Conservation (phyloP, 805 yeast species). For the Wickerhamiella parazyma region DNA sequence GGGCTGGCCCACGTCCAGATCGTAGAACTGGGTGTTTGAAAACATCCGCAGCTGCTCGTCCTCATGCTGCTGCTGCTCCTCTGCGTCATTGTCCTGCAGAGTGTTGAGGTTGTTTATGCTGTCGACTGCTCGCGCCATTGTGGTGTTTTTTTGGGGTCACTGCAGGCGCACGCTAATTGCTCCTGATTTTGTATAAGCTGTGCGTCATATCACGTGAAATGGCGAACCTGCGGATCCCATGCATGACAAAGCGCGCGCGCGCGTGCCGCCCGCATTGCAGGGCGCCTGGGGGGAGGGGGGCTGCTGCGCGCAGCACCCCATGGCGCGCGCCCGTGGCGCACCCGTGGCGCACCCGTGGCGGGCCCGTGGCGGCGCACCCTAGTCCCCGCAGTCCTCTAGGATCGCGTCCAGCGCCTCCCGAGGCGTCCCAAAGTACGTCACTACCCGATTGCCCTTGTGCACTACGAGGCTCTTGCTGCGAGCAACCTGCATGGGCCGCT, state of each 20-base stretch:
- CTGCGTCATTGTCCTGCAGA: conserved; percentile 9
- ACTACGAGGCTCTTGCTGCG: background rate
- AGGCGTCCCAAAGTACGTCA: background rate
- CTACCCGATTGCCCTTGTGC: background rate
- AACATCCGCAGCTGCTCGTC: conserved; percentile 30
- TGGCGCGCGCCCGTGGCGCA: too few relatives aligned
- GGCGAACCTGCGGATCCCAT: background rate
- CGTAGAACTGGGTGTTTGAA: conserved; percentile 32
- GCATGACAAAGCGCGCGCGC: background rate
- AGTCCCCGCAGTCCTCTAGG: too few relatives aligned
- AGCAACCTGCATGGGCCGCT: background rate
- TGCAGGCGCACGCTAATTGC: background rate
- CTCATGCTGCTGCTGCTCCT: conserved; percentile 16
- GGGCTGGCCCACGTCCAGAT: conserved; percentile 32
- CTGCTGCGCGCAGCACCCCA: too few relatives aligned
- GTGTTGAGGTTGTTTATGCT: conserved; percentile 2
- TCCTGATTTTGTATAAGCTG: background rate
- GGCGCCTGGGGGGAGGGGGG: too few relatives aligned
- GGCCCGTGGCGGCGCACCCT: too few relatives aligned
- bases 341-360: too few relatives aligned
- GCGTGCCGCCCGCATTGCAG: background rate
- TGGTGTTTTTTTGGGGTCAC: too few relatives aligned
- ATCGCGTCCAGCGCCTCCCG: background rate
- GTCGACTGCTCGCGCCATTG: background rate
- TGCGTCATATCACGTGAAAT: conserved; percentile 1